Percentiles rank a stretch among this genome's conserved stretches.
Evolutionary conservation across 305 asterid genomes (phyloP).

Genomic region (Fraxinus sp.): DNA sequence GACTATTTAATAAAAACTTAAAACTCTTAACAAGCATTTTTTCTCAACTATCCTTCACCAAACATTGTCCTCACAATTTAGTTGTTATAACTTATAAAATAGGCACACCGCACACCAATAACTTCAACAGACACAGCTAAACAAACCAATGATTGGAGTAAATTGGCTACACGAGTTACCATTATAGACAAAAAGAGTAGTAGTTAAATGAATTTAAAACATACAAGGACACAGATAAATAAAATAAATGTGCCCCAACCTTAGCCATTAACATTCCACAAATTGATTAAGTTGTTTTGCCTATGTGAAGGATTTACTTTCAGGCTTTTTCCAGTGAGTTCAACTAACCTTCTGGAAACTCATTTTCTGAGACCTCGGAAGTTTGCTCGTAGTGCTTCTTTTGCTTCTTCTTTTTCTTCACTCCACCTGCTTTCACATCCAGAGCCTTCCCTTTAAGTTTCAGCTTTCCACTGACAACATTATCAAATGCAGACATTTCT

Average conservation of each 20-base stretch:
- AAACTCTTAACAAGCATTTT: background rate
- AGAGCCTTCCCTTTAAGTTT: conserved; percentile 92
- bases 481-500: conserved; percentile 73
- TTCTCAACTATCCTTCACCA: background rate
- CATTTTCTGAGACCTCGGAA: conserved; percentile 37
- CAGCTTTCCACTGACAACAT: conserved; percentile 79
- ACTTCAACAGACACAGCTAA: background rate
- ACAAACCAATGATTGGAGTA: background rate
- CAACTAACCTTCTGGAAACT: conserved; percentile 31
- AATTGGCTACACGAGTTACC: background rate
- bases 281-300: background rate
- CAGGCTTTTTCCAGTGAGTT: background rate
- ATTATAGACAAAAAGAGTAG: background rate
- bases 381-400: conserved; percentile 49
- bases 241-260: background rate
- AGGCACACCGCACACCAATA: background rate
- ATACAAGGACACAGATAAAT: background rate
- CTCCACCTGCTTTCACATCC: conserved; percentile 73
- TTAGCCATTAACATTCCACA: background rate
- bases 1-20: background rate
- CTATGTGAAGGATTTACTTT: background rate
- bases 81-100: background rate
- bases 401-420: conserved; percentile 74
- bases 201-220: background rate
- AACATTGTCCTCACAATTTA: background rate